phyloP scores from a whole-genome alignment of 768 basidiomycete species.

The Psilocybe sp. region DNA sequence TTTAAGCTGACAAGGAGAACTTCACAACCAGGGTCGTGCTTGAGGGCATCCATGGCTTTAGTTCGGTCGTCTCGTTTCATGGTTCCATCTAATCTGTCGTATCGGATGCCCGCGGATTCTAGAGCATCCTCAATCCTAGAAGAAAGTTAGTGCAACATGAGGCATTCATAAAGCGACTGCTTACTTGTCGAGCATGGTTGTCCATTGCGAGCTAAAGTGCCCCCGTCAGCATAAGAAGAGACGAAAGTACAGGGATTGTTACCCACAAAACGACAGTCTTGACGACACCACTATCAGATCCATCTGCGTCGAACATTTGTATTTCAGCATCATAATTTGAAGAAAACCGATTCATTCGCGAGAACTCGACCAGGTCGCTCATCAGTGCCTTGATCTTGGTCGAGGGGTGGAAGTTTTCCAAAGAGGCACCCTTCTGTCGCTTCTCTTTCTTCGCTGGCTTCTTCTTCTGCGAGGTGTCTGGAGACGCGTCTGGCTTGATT shows the following conservation, averaged over 20 bases:
- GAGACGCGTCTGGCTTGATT: conserved; percentile 58
- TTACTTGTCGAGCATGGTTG: conserved; percentile 88
- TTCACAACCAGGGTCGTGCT: conserved; percentile 87
- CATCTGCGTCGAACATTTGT: conserved; percentile 74
- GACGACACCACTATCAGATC: conserved; percentile 61
- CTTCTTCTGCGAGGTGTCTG: conserved; percentile 53
- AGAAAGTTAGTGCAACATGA: conserved; percentile 4
- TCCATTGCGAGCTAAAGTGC: conserved; percentile 84
- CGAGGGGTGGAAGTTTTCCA: conserved; percentile 68
- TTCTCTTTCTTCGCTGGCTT: conserved; percentile 66
- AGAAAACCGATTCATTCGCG: conserved; percentile 82
- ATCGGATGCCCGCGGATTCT: conserved; percentile 76
- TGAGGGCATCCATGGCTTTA: conserved; percentile 88
- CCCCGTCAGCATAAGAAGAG: conserved; percentile 10
- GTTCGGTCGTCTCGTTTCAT: conserved; percentile 97
- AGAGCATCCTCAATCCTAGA: conserved; percentile 85
- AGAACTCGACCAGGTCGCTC: conserved; percentile 76
- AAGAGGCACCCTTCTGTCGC: conserved; percentile 47
- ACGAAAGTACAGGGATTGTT: conserved; percentile 13
- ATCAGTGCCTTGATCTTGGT: conserved; percentile 89
- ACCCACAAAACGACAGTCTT: conserved; percentile 97
- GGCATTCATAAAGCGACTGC: conserved; percentile 15
- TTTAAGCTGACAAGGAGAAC: conserved; percentile 94
- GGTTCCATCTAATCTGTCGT: conserved; percentile 92
- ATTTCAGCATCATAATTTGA: conserved; percentile 86